Percentiles rank a stretch among this genome's conserved stretches.
Evolutionary conservation across 1,284 basidiomycete genomes (phyloP).

Genomic region (Leccinum griseonigrum): DNA sequence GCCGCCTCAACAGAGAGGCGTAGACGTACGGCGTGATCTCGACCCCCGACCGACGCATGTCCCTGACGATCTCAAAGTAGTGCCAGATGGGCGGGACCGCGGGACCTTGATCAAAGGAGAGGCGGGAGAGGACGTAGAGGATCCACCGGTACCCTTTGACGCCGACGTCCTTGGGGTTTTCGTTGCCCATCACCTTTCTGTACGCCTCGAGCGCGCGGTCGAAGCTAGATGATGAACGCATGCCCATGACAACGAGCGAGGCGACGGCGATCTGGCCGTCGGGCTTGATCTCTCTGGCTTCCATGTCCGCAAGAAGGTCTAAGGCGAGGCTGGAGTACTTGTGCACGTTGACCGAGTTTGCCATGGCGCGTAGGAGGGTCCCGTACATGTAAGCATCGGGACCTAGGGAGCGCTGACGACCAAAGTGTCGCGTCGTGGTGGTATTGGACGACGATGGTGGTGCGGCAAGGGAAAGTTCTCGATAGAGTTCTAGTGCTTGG

Average conservation of each 20-base stretch:
- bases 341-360: conserved; percentile 40
- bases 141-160: conserved; percentile 58
- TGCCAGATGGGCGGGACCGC: conserved; percentile 54
- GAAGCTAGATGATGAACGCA: conserved; percentile 52
- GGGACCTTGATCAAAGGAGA: conserved; percentile 44
- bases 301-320: conserved; percentile 58
- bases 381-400: conserved; percentile 54
- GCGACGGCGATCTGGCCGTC: conserved; percentile 43
- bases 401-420: conserved; percentile 34
- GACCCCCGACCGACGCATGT: conserved; percentile 75
- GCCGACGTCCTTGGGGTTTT: conserved; percentile 44
- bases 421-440: conserved; percentile 14
- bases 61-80: conserved; percentile 78
- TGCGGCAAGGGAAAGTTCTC: conserved; percentile 37
- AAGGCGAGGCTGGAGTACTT: conserved; percentile 50
- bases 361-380: conserved; percentile 53
- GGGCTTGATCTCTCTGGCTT: conserved; percentile 36
- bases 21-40: conserved; percentile 64
- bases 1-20: conserved; percentile 64
- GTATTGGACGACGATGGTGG: conserved; percentile 14
- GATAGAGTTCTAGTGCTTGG: conserved; percentile 50
- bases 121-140: conserved; percentile 58
- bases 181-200: conserved; percentile 37
- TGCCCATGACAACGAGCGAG: conserved; percentile 57
- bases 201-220: conserved; percentile 66